Base-by-base conservation (phyloP, 441 rosid genomes). In the Sinapis alba region DNA sequence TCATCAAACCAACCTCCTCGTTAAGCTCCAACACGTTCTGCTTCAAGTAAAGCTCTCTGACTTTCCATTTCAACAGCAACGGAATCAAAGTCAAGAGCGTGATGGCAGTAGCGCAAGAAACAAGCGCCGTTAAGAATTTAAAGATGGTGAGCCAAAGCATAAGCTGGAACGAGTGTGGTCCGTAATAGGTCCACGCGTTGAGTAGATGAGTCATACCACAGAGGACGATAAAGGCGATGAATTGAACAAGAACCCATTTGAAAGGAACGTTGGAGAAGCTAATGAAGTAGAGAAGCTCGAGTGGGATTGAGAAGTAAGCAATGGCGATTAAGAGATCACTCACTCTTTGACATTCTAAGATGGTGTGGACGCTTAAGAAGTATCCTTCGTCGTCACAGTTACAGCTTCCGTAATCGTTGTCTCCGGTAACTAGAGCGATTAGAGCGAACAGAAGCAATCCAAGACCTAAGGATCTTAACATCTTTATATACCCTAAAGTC, bases 1-100 rank as follows among this genome's bases (percentile, higher is more conserved):
- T 90, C 95, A 88, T 90, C 87, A 88, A 77, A 19, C 87, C 92
- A 61, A 90, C 92, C 79, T 90, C 95, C 63, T 90, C 88, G 57
- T 84, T 91, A 38, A 90, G 84, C 50, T 86, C 92, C 83, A 90
- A 69, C 62, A 90, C 89, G 72, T 86, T 90, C 81, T 84, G 95
- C 85, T 82, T 85, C 88, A 90, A 76, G 76, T 86, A 90, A 75
- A 88, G 81, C 84, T 90, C 95, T 76, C 95, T 85, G 43, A 90
- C 91, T 80, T 90, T 90, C 80, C 87, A 76, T 65, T 90, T 86
- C 73, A 90, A 82, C 30, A 90, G 75, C 60, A 90, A 80, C 3
- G 95, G 95, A 23, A 90, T 84, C 80, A 90, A 75, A 73, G 95
- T 84, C 65, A 90, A 79, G 34, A 90, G 90, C 34, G 95, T 84